A percentile compares a stretch with the other conserved stretches of the same genome.
Evolutionary conservation across 176 grass and related monocot genomes (phyloP).

Genomic region (Musa acuminata): DNA sequence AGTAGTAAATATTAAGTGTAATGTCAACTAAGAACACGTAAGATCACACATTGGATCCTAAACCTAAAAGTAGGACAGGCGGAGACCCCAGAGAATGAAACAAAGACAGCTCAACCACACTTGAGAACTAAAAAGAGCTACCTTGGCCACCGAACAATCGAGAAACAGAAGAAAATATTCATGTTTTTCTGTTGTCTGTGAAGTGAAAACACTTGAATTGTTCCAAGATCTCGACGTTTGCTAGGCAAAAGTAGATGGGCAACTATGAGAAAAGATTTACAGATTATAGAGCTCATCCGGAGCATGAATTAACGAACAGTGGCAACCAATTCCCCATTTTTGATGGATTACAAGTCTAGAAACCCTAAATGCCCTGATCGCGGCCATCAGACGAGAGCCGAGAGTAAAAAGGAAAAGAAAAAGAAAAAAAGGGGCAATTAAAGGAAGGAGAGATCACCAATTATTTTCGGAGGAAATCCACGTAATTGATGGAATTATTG

Average conservation of each 20-base stretch:
- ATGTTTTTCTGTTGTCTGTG: not conserved
- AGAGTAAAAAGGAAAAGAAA: not conserved
- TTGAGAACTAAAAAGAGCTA: not conserved
- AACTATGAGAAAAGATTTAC: not conserved
- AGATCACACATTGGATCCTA: not conserved
- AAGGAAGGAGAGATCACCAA: slow-evolving; percentile 18
- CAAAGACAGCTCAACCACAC: slow-evolving; percentile 3
- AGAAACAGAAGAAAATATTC: not conserved
- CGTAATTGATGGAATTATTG: slow-evolving; percentile 7
- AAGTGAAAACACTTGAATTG: not conserved
- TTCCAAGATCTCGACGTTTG: not conserved
- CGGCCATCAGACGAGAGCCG: not conserved
- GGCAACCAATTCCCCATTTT: not conserved
- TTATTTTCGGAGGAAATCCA: slow-evolving; percentile 12
- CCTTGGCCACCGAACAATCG: not conserved
- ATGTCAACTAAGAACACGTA: not conserved
- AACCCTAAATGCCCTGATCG: slow-evolving; percentile 14
- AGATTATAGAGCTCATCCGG: not conserved
- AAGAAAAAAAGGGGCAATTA: not conserved
- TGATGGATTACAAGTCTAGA: not conserved
- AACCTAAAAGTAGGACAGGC: not conserved
- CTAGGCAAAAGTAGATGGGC: not conserved
- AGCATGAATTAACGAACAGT: not conserved
- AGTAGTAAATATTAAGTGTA: not conserved
- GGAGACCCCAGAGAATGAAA: not conserved